Conservation (phyloP, 495 filamentous ascomycete species). For the Penicillium coffeae region DNA sequence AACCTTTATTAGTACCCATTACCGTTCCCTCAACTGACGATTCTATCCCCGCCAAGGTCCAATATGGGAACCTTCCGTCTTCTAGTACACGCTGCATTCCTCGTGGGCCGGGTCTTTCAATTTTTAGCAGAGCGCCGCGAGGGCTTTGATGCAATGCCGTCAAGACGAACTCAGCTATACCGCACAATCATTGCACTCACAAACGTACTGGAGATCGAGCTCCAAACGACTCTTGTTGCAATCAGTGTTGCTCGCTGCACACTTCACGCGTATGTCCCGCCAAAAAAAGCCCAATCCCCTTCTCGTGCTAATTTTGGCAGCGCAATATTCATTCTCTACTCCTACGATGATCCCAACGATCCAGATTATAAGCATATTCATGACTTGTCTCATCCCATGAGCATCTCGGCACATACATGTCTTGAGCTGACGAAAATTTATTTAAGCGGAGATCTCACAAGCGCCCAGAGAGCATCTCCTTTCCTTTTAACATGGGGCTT, state of each 20-base stretch:
- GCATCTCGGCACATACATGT: conserved; percentile 6
- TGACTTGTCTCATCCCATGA: conserved; percentile 1
- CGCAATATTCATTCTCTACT: conserved; percentile 8
- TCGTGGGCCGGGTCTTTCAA: conserved; percentile 9
- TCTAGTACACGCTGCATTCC: conserved; percentile 12
- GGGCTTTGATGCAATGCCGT: background rate
- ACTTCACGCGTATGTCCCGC: conserved; percentile 9
- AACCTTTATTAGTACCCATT: conserved; percentile 1
- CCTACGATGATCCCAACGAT: background rate
- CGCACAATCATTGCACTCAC: conserved; percentile 10
- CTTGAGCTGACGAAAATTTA: conserved; percentile 1
- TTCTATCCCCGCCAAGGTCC: conserved; percentile 10
- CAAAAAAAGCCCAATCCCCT: background rate
- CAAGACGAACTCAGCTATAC: conserved; percentile 10
- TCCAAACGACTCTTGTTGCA: conserved; percentile 2
- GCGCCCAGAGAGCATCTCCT: conserved; percentile 2
- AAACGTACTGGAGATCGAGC: conserved; percentile 9
- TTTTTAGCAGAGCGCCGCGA: conserved; percentile 3
- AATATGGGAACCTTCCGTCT: conserved; percentile 14
- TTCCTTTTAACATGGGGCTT: conserved; percentile 9
- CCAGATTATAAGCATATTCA: background rate
- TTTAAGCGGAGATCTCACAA: conserved; percentile 1
- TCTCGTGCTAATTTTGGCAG: background rate
- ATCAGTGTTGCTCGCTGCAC: conserved; percentile 10
- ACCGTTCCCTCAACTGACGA: background rate